phyloP scores from a whole-genome alignment of 2,329 filamentous ascomycete genomes.

The Pseudocercospora macadamiae region DNA sequence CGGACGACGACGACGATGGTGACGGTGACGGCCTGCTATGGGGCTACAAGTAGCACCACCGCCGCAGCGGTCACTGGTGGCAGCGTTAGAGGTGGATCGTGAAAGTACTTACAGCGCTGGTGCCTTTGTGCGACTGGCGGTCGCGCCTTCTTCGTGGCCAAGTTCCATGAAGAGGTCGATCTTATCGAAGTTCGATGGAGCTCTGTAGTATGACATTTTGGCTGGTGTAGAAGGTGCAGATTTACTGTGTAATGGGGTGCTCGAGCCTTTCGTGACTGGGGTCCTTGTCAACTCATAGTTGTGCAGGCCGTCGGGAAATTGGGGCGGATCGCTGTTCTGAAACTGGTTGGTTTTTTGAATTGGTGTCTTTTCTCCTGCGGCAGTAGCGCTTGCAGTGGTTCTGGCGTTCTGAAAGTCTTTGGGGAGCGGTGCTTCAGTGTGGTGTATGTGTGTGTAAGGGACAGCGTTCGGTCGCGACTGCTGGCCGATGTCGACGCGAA shows the following conservation, averaged over 20 bases:
- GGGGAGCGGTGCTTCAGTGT: slow-evolving; percentile 3
- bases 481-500: slow-evolving; percentile 3
- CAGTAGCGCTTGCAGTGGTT: slow-evolving; percentile 7
- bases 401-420: not conserved
- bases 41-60: too few species aligned
- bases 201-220: slow-evolving; percentile 4
- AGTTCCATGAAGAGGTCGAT: slow-evolving; percentile 37
- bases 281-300: slow-evolving; percentile 8
- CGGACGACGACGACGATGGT: too few species aligned
- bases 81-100: too few species aligned
- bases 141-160: slow-evolving; percentile 27
- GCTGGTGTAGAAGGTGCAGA: slow-evolving; percentile 1
- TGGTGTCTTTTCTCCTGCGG: not conserved
- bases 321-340: not conserved
- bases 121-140: too few species aligned
- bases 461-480: not conserved
- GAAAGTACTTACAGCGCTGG: too few species aligned
- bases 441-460: slow-evolving; percentile 8
- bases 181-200: slow-evolving; percentile 3
- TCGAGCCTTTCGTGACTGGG: slow-evolving; percentile 3
- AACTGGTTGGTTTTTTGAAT: not conserved
- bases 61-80: too few species aligned
- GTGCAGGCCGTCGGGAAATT: slow-evolving; percentile 2
- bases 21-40: too few species aligned
- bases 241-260: not conserved